Percentiles rank a stretch among this genome's conserved stretches.
phyloP scores from a whole-genome alignment of 129 eudicot species.

The Pittosporum tobira region DNA sequence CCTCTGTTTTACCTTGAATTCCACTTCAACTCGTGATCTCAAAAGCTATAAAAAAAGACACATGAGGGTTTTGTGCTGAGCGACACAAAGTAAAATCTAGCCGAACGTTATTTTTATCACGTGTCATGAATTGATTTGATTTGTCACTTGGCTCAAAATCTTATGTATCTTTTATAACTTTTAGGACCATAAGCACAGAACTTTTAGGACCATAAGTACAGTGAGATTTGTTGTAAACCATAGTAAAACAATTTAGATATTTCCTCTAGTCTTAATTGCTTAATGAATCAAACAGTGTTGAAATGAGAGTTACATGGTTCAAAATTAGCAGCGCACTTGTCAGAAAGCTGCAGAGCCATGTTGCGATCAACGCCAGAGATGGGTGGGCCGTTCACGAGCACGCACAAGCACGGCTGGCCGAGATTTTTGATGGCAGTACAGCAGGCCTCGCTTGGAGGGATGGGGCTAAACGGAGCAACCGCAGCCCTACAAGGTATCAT shows the following conservation, averaged over 20 bases:
- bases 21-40: neutral
- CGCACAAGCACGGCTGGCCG: conserved; percentile 90
- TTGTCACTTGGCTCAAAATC: too few species aligned
- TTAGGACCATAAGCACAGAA: too few species aligned
- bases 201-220: too few species aligned
- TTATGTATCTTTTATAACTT: too few species aligned
- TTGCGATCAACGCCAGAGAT: conserved; percentile 86
- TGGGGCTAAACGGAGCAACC: conserved; percentile 77
- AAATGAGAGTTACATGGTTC: conserved; percentile 53
- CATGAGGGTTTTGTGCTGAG: neutral
- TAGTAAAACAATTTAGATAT: too few species aligned
- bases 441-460: conserved; percentile 74
- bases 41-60: neutral
- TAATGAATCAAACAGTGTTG: too few species aligned
- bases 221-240: too few species aligned
- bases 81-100: too few species aligned
- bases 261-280: neutral
- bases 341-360: conserved; percentile 93
- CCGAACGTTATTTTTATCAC: too few species aligned
- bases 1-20: neutral
- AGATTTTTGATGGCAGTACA: conserved; percentile 68
- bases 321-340: conserved; percentile 74
- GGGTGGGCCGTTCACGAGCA: conserved; percentile 88
- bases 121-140: too few species aligned
- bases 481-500: conserved; percentile 85